Base-by-base conservation (phyloP, 1,139 yeast species). In the Starmera stellimalicola region DNA sequence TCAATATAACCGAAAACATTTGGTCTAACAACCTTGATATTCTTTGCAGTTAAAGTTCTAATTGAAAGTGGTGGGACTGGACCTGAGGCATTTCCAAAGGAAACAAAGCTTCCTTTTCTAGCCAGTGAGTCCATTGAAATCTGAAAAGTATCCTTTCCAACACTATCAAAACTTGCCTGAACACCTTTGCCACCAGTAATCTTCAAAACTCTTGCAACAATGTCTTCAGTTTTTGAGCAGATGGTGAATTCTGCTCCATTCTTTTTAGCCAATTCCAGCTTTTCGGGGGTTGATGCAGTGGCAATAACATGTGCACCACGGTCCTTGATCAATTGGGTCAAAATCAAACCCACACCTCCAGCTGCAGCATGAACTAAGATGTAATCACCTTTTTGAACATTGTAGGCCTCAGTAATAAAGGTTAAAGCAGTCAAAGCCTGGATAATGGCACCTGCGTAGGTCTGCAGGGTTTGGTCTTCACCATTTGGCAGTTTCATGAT, bases 71-170 rank as follows among this genome's bases (percentile, higher is more conserved):
- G 91, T 1, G 82, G 77, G 20, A 84, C 84, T 3, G 75, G 62
- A n/a, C 96, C 96, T 6, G 88, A 77, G 9, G 95, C 78, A 51
- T 85, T 85, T 39, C 97, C 97, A 50, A 64, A 85, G 30, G 83
- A 69, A 19, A 83, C 75, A 40, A 83, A 61, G 2, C 84, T 64
- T 16, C 96, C 96, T 52, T 77, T 80, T 49, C 78, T 66, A 11
- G 74, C 79, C 26, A 83, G 49, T 2, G 73, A 60, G n/a, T 63
- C 70, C 22, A 83, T 50, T 0, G 94, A 76, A 11, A 63, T 61
- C 30, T 81, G 79, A 50, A 71, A 81, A 5, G 94, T 73, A 46
- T 71, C 83, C 52, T 82, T 80, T 12, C 96, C 96, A 36, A 87
- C 74, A 28, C 93, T 74, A 54, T 88, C 96, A 50, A 68, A 84